Evolutionary conservation across 208 protist genomes (phyloP), one percentile per base, ranked within the genome.

Genomic region (Trypanosoma rangeli): DNA sequence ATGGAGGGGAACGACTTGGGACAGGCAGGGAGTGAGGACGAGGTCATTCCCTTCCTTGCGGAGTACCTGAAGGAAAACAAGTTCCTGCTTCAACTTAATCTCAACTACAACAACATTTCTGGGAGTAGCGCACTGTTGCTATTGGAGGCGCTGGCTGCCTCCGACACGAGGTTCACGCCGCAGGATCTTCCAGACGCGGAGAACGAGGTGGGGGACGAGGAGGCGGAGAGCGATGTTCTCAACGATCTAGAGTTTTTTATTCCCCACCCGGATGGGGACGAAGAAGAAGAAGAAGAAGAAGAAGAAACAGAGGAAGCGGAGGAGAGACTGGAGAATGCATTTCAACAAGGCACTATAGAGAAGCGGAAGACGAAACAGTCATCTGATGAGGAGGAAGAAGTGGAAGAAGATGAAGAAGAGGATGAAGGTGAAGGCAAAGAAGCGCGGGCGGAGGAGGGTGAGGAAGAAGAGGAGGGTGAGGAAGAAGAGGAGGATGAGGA

Each of bases 1-100:
- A 29, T 94, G 24, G 82, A 85, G 8, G 73, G 78, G 10, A 86
- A 91, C 61, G 76, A 84, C 49, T 22, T 89, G 22, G 89, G 89
- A 8, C 52, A 78, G 26, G 16, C 39, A 33, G 57, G 62, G n/a
- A 67, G 79, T 13, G 77, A 80, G 10, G 76, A 75, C 24, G 77
- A 79, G n/a, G 57, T 77, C 33, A 52, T 80, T 15, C 22, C 70
- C 12, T 54, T 78, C 1, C 63, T 94, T 48, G 66, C 76, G 0
- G 76, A 86, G 12, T 77, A 82, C 53, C 39, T 93, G n/a, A 84
- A 85, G 65, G 33, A 79, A 54, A 93, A 87, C 75, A 94, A 94
- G 67, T 94, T 93, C 74, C 65, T 94, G 18, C 66, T 77, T 1
- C 73, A 79, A 3, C 61, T 94, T 2, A 82, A 91, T 54, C 58